Conservation (phyloP, 164 flowering plant species). For the Piper longum region DNA sequence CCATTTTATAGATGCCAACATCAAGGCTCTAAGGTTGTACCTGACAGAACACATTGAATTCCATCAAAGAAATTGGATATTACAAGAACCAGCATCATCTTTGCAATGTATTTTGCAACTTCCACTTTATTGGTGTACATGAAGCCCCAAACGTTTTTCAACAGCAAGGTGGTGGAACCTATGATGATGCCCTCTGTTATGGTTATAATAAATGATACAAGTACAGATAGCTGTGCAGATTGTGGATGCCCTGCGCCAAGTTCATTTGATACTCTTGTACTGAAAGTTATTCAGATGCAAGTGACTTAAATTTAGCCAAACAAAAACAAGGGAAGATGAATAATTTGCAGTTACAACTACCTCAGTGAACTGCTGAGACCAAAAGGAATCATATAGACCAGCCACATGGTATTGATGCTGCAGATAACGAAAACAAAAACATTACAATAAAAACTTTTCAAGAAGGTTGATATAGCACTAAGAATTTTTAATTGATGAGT, state of each 20-base stretch:
- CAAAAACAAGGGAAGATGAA: too few relatives aligned
- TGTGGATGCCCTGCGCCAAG: constrained; percentile 38
- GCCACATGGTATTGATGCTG: constrained; percentile 17
- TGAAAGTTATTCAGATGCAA: constrained; percentile 3
- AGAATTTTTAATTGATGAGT: too few relatives aligned
- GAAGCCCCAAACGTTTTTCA: constrained; percentile 38
- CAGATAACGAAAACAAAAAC: not conserved
- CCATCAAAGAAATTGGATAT: constrained; percentile 46
- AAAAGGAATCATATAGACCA: constrained; percentile 15
- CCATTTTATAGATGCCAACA: not conserved
- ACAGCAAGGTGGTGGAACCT: constrained; percentile 17
- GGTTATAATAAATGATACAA: constrained; percentile 23
- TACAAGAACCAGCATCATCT: constrained; percentile 40
- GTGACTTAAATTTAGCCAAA: not conserved
- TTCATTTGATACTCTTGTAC: constrained; percentile 60
- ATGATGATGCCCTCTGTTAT: constrained; percentile 21
- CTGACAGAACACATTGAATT: constrained; percentile 54
- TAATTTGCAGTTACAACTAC: not conserved
- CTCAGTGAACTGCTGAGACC: constrained; percentile 17
- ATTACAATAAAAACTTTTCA: too few relatives aligned
- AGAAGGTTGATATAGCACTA: too few relatives aligned
- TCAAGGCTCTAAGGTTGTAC: constrained; percentile 11
- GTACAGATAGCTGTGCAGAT: constrained; percentile 28
- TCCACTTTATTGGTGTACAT: constrained; percentile 38
- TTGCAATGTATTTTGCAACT: constrained; percentile 31